Evolutionary conservation across 2,329 filamentous ascomycete species (phyloP).

Genomic region (Neonectria magnoliae): DNA sequence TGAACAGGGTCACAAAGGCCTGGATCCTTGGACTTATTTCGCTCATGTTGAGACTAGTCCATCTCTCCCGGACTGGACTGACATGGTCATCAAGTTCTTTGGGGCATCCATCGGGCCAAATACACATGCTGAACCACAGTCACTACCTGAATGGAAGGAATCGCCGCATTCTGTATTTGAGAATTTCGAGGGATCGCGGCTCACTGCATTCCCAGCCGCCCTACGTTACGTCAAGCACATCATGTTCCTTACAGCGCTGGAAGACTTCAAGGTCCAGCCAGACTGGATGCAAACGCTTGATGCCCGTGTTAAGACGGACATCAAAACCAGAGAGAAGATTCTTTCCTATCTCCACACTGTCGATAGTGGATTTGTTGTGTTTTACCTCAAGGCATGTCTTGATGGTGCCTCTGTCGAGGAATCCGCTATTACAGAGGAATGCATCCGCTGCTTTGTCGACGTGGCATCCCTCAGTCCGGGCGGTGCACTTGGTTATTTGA

Average conservation of each 20-base stretch:
- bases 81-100: conserved; percentile 63
- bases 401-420: conserved; percentile 63
- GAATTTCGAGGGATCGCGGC: conserved; percentile 59
- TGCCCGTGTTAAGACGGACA: conserved; percentile 75
- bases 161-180: conserved; percentile 45
- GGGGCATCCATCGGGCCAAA: conserved; percentile 46
- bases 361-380: conserved; percentile 51
- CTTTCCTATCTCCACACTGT: conserved; percentile 60
- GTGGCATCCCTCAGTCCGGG: conserved; percentile 63
- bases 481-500: conserved; percentile 59
- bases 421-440: conserved; percentile 56
- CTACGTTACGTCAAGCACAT: conserved; percentile 72
- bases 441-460: conserved; percentile 63
- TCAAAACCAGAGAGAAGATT: conserved; percentile 69
- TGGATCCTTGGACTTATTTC: conserved; percentile 72
- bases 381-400: conserved; percentile 65
- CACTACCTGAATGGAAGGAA: conserved; percentile 32
- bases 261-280: conserved; percentile 70
- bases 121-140: conserved; percentile 49
- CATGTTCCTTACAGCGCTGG: conserved; percentile 60
- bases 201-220: conserved; percentile 72
- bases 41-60: conserved; percentile 55
- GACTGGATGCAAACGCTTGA: conserved; percentile 89
- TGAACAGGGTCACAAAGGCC: conserved; percentile 88
- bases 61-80: conserved; percentile 61